phyloP scores from a whole-genome alignment of 139 green algal genomes.

The Dunaliella sp. region DNA sequence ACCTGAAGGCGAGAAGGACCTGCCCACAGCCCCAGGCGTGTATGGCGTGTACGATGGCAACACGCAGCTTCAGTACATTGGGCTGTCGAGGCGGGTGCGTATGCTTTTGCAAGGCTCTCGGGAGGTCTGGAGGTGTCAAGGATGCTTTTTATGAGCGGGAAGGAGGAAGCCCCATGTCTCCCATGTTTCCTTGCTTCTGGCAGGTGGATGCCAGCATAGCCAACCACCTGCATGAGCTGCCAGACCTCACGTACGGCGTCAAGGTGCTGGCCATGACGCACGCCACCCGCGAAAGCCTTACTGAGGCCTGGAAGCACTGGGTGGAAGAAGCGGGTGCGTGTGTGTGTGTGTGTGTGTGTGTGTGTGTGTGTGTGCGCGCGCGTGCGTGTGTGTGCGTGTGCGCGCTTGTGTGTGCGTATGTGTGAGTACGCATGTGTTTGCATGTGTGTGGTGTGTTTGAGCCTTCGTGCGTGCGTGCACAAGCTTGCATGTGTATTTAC shows the following conservation, averaged over 20 bases:
- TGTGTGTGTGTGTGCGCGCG: slow-evolving; percentile 8
- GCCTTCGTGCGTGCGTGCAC: not conserved
- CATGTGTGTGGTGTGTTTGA: slow-evolving; percentile 7
- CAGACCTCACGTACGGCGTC: slow-evolving; percentile 57
- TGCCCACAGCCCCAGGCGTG: slow-evolving; percentile 53
- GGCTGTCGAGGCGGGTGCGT: slow-evolving; percentile 62
- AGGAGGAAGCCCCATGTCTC: not conserved
- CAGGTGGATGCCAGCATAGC: slow-evolving; percentile 69
- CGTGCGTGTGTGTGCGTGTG: not conserved
- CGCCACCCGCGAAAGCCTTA: slow-evolving; percentile 61
- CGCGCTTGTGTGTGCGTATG: not conserved
- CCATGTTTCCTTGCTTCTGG: not conserved
- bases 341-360: not conserved
- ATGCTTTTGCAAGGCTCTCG: too few relatives aligned
- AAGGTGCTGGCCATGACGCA: slow-evolving; percentile 56
- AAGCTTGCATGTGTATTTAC: not conserved
- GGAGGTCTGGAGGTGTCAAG: too few relatives aligned
- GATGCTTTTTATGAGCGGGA: too few relatives aligned
- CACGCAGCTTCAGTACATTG: slow-evolving; percentile 63
- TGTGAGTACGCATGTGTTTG: slow-evolving; percentile 10
- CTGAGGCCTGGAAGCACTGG: slow-evolving; percentile 80
- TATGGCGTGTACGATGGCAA: slow-evolving; percentile 68
- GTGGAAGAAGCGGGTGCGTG: slow-evolving; percentile 61
- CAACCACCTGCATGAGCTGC: slow-evolving; percentile 68
- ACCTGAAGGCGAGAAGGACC: not conserved